Evolutionary conservation across 768 basidiomycete species (phyloP).

Genomic region (Phaeotremella skinneri): DNA sequence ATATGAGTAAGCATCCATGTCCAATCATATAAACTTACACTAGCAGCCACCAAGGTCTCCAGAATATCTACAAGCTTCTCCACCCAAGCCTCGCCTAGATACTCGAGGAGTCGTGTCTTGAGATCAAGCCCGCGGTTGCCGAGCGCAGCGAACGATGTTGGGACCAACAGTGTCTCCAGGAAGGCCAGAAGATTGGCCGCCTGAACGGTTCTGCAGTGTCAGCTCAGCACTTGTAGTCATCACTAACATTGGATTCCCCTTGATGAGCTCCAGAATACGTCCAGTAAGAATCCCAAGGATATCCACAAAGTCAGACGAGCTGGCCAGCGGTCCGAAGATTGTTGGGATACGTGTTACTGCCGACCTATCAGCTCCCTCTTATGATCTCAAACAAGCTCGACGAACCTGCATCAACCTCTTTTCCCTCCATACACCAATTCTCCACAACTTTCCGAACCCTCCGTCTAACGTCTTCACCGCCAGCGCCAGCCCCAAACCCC

Average conservation of each 20-base stretch:
- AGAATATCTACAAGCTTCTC: constrained; percentile 29
- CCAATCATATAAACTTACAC: constrained; percentile 18
- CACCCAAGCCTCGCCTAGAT: constrained; percentile 29
- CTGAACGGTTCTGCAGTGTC: constrained; percentile 11
- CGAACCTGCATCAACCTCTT: constrained; percentile 2
- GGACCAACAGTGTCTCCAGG: constrained; percentile 27
- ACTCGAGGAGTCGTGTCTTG: constrained; percentile 4
- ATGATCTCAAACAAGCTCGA: too few species aligned
- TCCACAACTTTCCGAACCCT: constrained; percentile 16
- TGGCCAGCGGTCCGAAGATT: constrained; percentile 1
- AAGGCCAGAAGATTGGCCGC: constrained; percentile 15
- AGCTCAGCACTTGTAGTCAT: not conserved
- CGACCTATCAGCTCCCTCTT: constrained; percentile 1
- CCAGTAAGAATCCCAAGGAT: constrained; percentile 5
- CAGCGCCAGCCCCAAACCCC: constrained; percentile 9
- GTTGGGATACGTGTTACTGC: not conserved
- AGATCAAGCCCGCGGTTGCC: not conserved
- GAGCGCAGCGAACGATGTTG: constrained; percentile 3
- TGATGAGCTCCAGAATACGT: constrained; percentile 18
- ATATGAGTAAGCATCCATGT: constrained; percentile 10
- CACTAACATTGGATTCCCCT: constrained; percentile 17
- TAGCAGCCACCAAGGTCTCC: constrained; percentile 23
- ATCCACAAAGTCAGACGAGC: constrained; percentile 9
- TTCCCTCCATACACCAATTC: constrained; percentile 4
- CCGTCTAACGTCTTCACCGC: constrained; percentile 12